Evolutionary conservation across 129 eudicot species (phyloP), one percentile per base, ranked within the genome.

Genomic region (Helichrysum umbraculigerum): DNA sequence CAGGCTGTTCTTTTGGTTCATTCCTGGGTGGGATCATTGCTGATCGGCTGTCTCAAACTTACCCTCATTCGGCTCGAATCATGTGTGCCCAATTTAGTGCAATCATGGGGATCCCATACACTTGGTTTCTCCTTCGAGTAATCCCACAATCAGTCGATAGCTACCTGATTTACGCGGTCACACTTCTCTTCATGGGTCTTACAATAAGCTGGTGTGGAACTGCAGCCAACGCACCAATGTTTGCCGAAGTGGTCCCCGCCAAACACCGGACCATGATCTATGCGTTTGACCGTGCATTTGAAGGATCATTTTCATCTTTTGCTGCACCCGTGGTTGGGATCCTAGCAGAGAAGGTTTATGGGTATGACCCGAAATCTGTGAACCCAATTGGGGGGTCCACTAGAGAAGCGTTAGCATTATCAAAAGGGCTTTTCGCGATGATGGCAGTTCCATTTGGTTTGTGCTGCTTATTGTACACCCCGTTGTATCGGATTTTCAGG

Each of bases 11-110:
- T 12, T 37, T 89, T 8, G 98, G 98, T 21, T 78, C 91, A 22
- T 88, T 94, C 15, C 10, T 94, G 29, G 98, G 98, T 28, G 98
- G 98, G 42, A 74, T 89, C 71, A 89, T 94, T 29, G 98, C 93
- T 0, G 98, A 94, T 35, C 81, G 82, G 16, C 68, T 89, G 75
- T 80, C 98, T 7, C 88, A 68, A 7, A 34, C 57, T 19, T 94
- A 88, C 86, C 98, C 98, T 64, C 83, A 94, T 58, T 82, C 93
- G 0, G 98, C 96, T 28, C 85, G 98, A 9, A 78, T 91, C 65
- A 91, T 94, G 91, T 94, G 98, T 20, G 97, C 98, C 0, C 98
- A 94, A 66, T 91, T 94, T 69, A 88, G 97, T 28, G 85, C 98
- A 0, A 89, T 85, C 66, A 94, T 94, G 98, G 98, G 97, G 73